Evolutionary conservation across 306 rosid species (phyloP).

Genomic region (Acacia acuminata): DNA sequence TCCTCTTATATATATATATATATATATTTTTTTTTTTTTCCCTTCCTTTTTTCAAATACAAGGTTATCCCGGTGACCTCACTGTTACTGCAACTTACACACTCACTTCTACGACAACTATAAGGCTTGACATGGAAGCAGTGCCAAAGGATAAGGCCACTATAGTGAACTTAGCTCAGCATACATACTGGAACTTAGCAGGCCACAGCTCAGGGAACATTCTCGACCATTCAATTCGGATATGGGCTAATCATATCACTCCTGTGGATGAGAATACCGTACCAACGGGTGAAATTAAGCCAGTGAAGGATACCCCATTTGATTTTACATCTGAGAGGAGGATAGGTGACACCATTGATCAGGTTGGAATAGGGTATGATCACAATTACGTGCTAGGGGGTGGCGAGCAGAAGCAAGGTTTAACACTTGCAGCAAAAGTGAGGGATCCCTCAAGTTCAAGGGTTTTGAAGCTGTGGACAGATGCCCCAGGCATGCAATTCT

Average conservation of each 20-base stretch:
- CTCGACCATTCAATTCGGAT: slow-evolving; percentile 78
- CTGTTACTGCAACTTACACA: slow-evolving; percentile 73
- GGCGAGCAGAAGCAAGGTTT: slow-evolving; percentile 69
- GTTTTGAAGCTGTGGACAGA: slow-evolving; percentile 84
- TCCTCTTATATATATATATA: background rate
- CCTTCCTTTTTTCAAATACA: slow-evolving; percentile 22
- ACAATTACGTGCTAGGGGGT: slow-evolving; percentile 79
- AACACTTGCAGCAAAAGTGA: slow-evolving; percentile 82
- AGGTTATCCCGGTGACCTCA: slow-evolving; percentile 87
- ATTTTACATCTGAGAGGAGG: slow-evolving; percentile 74
- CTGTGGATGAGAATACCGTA: slow-evolving; percentile 63
- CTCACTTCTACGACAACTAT: slow-evolving; percentile 76
- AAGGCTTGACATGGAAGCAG: slow-evolving; percentile 96
- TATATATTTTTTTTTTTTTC: too few species aligned
- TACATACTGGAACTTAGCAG: slow-evolving; percentile 93
- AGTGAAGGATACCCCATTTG: slow-evolving; percentile 78
- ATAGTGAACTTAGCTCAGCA: slow-evolving; percentile 85
- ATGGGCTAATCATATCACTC: slow-evolving; percentile 71
- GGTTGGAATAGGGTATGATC: slow-evolving; percentile 87
- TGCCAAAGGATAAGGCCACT: slow-evolving; percentile 80
- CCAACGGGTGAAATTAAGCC: slow-evolving; percentile 85
- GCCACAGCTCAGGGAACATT: slow-evolving; percentile 71
- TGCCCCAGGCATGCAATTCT: slow-evolving; percentile 91
- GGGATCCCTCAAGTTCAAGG: slow-evolving; percentile 81
- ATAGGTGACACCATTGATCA: slow-evolving; percentile 65